Percentiles rank a stretch among this genome's conserved stretches.
These are phyloP conservation scores for Asparagopsis taxiformis DNA, from an alignment of 31 red algal species.

Conservation along the genomic window DNA sequence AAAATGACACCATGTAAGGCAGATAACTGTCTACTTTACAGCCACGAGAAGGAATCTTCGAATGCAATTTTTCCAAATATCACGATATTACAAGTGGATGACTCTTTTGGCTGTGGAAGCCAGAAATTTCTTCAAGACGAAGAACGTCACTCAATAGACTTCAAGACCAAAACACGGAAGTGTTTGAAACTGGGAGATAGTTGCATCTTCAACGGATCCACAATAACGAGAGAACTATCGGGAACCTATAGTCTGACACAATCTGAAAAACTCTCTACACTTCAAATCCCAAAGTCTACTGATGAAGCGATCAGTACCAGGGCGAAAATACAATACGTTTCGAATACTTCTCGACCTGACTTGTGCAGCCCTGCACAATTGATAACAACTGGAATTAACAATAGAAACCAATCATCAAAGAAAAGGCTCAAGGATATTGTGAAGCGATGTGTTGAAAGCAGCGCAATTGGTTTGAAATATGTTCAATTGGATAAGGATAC, in stretches of 20 bases:
- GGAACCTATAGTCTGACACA: not conserved
- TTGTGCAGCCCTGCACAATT: slow-evolving; percentile 1
- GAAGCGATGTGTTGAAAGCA: not conserved
- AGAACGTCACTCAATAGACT: slow-evolving; percentile 1
- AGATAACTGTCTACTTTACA: not conserved
- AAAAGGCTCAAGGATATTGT: not conserved
- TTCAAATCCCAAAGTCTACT: not conserved
- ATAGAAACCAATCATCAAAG: not conserved
- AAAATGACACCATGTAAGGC: not conserved
- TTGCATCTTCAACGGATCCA: slow-evolving; percentile 3
- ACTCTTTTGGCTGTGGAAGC: not conserved
- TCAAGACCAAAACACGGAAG: slow-evolving; percentile 7
- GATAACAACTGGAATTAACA: not conserved
- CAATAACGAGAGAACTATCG: not conserved
- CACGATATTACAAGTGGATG: slow-evolving; percentile 8
- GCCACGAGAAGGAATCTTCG: not conserved
- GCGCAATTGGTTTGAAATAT: slow-evolving; percentile 2
- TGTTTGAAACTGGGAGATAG: not conserved
- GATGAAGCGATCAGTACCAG: not conserved
- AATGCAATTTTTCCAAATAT: not conserved
- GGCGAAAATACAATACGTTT: slow-evolving; percentile 1
- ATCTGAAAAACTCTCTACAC: not conserved
- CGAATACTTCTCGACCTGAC: not conserved
- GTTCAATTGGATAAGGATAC: not conserved
- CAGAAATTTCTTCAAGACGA: not conserved